phyloP scores from a whole-genome alignment of 2,329 filamentous ascomycete genomes.

The Ophiocordyceps unilateralis region DNA sequence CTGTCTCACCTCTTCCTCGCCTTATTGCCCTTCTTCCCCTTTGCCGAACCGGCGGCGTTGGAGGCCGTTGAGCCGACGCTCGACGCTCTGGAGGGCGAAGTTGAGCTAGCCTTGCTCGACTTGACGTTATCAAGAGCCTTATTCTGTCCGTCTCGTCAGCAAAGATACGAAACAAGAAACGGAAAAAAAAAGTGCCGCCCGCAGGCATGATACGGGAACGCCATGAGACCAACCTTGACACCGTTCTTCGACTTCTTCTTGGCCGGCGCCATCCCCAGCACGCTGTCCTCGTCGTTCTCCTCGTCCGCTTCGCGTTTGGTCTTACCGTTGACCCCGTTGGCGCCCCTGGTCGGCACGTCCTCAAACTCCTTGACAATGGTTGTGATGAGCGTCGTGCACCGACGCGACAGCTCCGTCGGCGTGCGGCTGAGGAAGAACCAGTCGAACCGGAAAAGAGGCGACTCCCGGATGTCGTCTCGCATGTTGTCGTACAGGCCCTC shows the following conservation, averaged over 20 bases:
- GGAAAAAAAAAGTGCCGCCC: not conserved
- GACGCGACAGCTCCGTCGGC: slow-evolving; percentile 75
- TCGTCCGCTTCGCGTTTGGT: slow-evolving; percentile 62
- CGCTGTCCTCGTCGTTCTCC: slow-evolving; percentile 68
- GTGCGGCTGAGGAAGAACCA: slow-evolving; percentile 98
- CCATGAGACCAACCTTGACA: slow-evolving; percentile 50
- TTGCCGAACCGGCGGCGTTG: slow-evolving; percentile 30
- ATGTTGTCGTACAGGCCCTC: slow-evolving; percentile 86
- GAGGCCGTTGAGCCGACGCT: slow-evolving; percentile 69
- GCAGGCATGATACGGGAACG: no score
- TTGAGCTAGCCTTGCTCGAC: slow-evolving; percentile 58
- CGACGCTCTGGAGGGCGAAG: slow-evolving; percentile 65
- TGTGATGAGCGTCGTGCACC: slow-evolving; percentile 86
- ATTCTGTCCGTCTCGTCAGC: slow-evolving; percentile 49
- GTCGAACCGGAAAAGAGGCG: slow-evolving; percentile 89
- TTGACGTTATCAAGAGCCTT: slow-evolving; percentile 87
- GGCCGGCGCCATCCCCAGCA: slow-evolving; percentile 63
- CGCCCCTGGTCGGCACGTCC: slow-evolving; percentile 34
- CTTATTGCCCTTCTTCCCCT: slow-evolving; percentile 22
- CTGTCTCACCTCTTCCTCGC: slow-evolving; percentile 10
- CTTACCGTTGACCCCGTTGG: slow-evolving; percentile 47
- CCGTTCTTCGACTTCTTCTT: slow-evolving; percentile 92
- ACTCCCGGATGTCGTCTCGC: slow-evolving; percentile 91
- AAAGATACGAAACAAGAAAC: not conserved
- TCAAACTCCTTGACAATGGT: slow-evolving; percentile 94